Evolutionary conservation across 441 rosid species (phyloP), one percentile per base, ranked within the genome.

Genomic region (Mallotus repandus): DNA sequence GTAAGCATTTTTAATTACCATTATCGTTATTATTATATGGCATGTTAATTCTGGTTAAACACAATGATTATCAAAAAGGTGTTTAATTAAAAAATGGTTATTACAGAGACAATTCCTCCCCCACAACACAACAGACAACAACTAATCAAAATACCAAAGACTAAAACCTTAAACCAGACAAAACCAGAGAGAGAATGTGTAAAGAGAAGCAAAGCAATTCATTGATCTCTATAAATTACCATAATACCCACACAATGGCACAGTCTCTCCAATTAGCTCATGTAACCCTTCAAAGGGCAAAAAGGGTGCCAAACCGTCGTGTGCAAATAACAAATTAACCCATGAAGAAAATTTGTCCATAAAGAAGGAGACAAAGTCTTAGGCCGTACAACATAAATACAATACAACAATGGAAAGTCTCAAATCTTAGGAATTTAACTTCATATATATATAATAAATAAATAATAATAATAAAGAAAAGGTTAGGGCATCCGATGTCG

Each of bases 401-500:
- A 54, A 29, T 49, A 52, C 66, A 63, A 5, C 59, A 76, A 18
- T 15, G 68, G 73, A 32, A 46, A 74, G 70, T 76, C 78, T 76
- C 48, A 50, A 63, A 43, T 64, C 45, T 73, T 9, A 9, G 49
- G 60, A 66, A 38, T 54, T 49, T 11, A 4, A 13, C n/a, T 14
- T 45, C 43, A 15, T 38, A 14, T 19, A 18, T 6, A 9, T 10
- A 41, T 38, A 12, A 1, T 55, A 69, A 4, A 69, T 1, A 1
- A 25, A 25, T 0, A 25, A 25, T 29, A 29, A 29, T 29, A 29
- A 11, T 41, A 56, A 52, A 55, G 22, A 49, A 29, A 56, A 29
- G 63, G 10, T 32, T 21, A 73, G 45, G 80, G 87, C 22, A 86
- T 86, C 89, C 87, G 61, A 86, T 84, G 87, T 70, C 71, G 66